A percentile compares a stretch with the other conserved stretches of the same genome.
Conservation (phyloP, 2,329 filamentous ascomycete genomes). For the Thelonectria olida region DNA sequence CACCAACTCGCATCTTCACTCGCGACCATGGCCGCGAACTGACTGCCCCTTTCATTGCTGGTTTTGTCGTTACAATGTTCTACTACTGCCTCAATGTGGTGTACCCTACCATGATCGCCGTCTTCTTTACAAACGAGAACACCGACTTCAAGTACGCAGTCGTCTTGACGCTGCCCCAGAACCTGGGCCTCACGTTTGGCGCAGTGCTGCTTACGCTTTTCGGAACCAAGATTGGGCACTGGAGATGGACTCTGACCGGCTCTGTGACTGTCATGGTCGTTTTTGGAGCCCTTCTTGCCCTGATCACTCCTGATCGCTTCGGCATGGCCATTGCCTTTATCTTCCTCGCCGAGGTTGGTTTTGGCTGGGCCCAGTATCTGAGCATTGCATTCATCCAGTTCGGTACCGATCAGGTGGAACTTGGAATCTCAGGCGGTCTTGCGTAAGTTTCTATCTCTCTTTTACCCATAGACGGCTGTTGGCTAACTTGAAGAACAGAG, state of each 20-base stretch:
- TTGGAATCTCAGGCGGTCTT: constrained; percentile 44
- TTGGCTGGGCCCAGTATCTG: constrained; percentile 58
- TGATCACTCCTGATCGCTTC: constrained; percentile 54
- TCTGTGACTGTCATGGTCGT: constrained; percentile 57
- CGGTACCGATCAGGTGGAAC: constrained; percentile 58
- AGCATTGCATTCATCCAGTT: constrained; percentile 59
- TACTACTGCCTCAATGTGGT: constrained; percentile 59
- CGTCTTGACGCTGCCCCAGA: constrained; percentile 52
- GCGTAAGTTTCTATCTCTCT: constrained; percentile 31
- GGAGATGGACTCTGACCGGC: constrained; percentile 56
- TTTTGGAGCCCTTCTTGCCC: constrained; percentile 54
- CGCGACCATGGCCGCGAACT: constrained; percentile 55
- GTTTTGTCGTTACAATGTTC: constrained; percentile 60
- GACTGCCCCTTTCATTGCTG: constrained; percentile 55
- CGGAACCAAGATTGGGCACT: constrained; percentile 53
- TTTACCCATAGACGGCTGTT: constrained; percentile 39
- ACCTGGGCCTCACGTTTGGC: constrained; percentile 54
- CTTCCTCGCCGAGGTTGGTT: constrained; percentile 55
- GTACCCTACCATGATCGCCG: constrained; percentile 55
- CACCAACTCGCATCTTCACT: constrained; percentile 56
- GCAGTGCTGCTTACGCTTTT: constrained; percentile 52
- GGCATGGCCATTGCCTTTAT: constrained; percentile 57
- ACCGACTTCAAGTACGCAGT: constrained; percentile 24
- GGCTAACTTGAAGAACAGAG: constrained; percentile 29
- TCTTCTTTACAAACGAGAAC: constrained; percentile 23